Percentiles rank a stretch among this genome's conserved stretches.
Evolutionary conservation across 192 early-diverging fungal species (phyloP).

Genomic region (Umbelopsis sp.): DNA sequence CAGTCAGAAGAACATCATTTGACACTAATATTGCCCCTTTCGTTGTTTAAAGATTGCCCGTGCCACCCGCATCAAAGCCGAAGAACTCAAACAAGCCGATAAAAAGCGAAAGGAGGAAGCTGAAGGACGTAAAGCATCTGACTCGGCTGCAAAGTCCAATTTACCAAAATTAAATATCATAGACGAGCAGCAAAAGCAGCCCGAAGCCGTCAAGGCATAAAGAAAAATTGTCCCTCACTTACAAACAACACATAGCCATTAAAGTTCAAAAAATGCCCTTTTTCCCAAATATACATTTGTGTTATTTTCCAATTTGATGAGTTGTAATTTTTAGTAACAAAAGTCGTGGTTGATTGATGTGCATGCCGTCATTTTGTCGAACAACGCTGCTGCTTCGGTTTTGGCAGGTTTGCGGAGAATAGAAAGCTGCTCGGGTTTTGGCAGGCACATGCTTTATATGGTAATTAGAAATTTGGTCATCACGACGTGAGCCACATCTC

Average conservation of each 20-base stretch:
- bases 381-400: too few relatives aligned
- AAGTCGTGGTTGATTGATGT: background rate
- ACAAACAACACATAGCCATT: background rate
- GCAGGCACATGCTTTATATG: background rate
- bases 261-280: too few relatives aligned
- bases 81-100: slow-evolving; percentile 55
- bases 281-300: too few relatives aligned
- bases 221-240: background rate
- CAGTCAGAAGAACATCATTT: background rate
- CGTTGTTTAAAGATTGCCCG: slow-evolving; percentile 48
- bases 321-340: background rate
- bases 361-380: slow-evolving; percentile 4
- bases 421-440: background rate
- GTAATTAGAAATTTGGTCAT: background rate
- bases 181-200: slow-evolving; percentile 45
- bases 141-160: slow-evolving; percentile 53
- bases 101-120: slow-evolving; percentile 46
- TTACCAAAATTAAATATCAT: slow-evolving; percentile 56
- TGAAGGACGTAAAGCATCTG: slow-evolving; percentile 48
- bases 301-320: too few relatives aligned
- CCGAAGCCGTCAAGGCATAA: slow-evolving; percentile 35
- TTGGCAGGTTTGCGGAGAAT: background rate
- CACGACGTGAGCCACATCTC: background rate
- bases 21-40: background rate
- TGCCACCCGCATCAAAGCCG: slow-evolving; percentile 53